A percentile compares a stretch with the other conserved stretches of the same genome.
phyloP scores from a whole-genome alignment of 169 alveolate genomes.

The Plasmodium reichenowi region DNA sequence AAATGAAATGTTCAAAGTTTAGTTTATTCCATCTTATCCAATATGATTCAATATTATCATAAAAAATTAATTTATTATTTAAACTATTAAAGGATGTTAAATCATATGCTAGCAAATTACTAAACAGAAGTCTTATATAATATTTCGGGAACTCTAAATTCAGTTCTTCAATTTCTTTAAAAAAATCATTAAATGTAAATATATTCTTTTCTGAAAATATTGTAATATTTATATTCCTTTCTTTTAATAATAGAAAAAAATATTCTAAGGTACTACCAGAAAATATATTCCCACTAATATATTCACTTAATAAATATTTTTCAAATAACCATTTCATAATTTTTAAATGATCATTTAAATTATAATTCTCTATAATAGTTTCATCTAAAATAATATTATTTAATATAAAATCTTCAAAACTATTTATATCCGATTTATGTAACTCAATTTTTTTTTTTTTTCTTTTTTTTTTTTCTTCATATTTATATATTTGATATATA shows the following conservation, averaged over 20 bases:
- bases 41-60: slow-evolving; percentile 25
- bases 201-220: slow-evolving; percentile 31
- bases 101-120: slow-evolving; percentile 46
- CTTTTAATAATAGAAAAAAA: slow-evolving; percentile 42
- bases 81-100: slow-evolving; percentile 51
- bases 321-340: background rate
- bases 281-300: slow-evolving; percentile 32
- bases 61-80: slow-evolving; percentile 45
- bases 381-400: background rate
- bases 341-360: slow-evolving; percentile 12
- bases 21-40: slow-evolving; percentile 67
- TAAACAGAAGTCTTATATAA: slow-evolving; percentile 39
- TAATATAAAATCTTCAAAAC: background rate
- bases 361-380: background rate
- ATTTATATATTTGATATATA: background rate
- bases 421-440: no score
- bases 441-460: no score
- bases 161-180: slow-evolving; percentile 22
- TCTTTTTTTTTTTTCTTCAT: background rate
- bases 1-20: slow-evolving; percentile 19
- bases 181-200: slow-evolving; percentile 53
- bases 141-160: slow-evolving; percentile 32
- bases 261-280: slow-evolving; percentile 41
- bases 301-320: slow-evolving; percentile 14
- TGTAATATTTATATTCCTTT: slow-evolving; percentile 35